These are phyloP conservation scores for Neurospora sp. DNA, from an alignment of 495 filamentous ascomycete species.

Conservation along the genomic window DNA sequence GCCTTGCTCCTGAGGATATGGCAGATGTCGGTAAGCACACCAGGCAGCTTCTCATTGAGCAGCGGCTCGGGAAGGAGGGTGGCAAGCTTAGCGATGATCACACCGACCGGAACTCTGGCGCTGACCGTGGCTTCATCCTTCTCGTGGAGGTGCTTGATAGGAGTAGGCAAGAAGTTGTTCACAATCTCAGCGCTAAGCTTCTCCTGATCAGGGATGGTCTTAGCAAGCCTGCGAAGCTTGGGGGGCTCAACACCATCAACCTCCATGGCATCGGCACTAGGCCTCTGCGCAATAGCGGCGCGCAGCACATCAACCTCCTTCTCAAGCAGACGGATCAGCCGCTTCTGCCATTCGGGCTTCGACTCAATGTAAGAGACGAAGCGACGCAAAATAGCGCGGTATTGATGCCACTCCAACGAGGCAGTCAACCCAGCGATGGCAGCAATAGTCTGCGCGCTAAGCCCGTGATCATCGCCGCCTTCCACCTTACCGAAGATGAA, in stretches of 20 bases:
- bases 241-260: constrained; percentile 22
- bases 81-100: constrained; percentile 77
- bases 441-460: constrained; percentile 69
- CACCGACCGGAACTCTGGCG: constrained; percentile 75
- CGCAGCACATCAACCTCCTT: constrained; percentile 65
- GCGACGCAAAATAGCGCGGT: constrained; percentile 66
- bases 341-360: constrained; percentile 78
- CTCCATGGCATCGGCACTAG: constrained; percentile 30
- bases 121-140: constrained; percentile 92
- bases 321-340: constrained; percentile 70
- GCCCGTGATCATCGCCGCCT: constrained; percentile 69
- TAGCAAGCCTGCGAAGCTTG: constrained; percentile 39
- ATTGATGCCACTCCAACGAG: constrained; percentile 87
- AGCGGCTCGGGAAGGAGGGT: constrained; percentile 64
- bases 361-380: constrained; percentile 70
- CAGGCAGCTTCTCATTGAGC: constrained; percentile 61
- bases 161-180: constrained; percentile 61
- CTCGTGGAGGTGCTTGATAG: constrained; percentile 75
- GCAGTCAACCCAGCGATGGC: constrained; percentile 63
- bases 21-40: constrained; percentile 82
- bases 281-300: constrained; percentile 37
- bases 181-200: constrained; percentile 67
- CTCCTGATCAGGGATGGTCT: constrained; percentile 54
- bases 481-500: constrained; percentile 76
- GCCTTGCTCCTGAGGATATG: constrained; percentile 84